phyloP scores from a whole-genome alignment of 176 grass and related monocot species.

The Rhynchospora tenuis region DNA sequence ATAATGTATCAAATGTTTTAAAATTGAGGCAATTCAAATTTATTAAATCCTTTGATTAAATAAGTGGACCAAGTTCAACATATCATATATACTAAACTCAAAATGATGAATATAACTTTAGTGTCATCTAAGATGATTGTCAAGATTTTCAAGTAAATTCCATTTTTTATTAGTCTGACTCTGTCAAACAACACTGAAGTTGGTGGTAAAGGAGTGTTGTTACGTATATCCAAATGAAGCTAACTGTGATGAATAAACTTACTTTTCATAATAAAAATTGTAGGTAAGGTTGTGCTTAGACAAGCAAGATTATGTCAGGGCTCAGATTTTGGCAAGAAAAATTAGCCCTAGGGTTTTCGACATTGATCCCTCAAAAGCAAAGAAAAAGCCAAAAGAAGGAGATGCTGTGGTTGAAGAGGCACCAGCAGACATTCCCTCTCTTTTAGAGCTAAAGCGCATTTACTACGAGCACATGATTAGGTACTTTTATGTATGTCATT shows the following conservation, averaged over 20 bases:
- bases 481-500: conserved; percentile 32
- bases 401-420: conserved; percentile 84
- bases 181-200: not conserved
- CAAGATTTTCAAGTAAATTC: not conserved
- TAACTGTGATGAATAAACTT: not conserved
- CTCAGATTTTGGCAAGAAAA: conserved; percentile 93
- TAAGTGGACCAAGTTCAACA: not conserved
- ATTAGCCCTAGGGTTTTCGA: conserved; percentile 87
- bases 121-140: not conserved
- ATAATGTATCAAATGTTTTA: not conserved
- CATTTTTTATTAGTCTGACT: not conserved
- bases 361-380: conserved; percentile 70
- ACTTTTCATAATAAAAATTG: conserved; percentile 5
- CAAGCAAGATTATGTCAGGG: conserved; percentile 76
- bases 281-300: conserved; percentile 91
- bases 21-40: not conserved
- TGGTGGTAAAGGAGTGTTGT: not conserved
- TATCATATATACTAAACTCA: not conserved
- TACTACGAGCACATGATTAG: conserved; percentile 91
- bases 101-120: not conserved
- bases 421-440: conserved; percentile 71
- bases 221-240: not conserved
- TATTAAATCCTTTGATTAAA: not conserved
- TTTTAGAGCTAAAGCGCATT: conserved; percentile 82
- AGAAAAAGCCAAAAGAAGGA: conserved; percentile 91